Evolutionary conservation across 129 eudicot genomes (phyloP), one percentile per base, ranked within the genome.

Genomic region (Solidago caesia): DNA sequence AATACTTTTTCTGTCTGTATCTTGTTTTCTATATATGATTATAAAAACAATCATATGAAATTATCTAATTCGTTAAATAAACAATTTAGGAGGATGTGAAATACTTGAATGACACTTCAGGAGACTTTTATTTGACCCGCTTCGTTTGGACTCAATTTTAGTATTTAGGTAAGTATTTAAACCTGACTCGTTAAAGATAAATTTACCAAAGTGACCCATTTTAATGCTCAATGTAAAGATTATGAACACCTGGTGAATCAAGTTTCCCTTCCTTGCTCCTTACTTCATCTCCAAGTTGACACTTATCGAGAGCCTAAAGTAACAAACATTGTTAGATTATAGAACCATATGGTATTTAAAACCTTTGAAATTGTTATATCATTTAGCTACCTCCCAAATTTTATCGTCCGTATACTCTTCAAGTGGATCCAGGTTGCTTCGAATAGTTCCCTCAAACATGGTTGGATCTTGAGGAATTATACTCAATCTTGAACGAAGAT

Each of bases 391-490:
- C 96, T 92, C 98, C 98, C 98, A 92, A 79, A 92, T 92, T 63
- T 87, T 84, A 6, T 92, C 92, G 16, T 92, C 98, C 11, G 92
- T 29, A 60, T 92, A 80, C 81, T 92, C 98, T 80, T 88, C 96
- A 52, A 92, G 98, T 7, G 98, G 98, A 74, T 92, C 98, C 67
- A 92, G 68, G 80, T 92, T 92, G 75, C 85, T 84, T 71, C 98
- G 87, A 4, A 89, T 80, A 11, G 90, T 87, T 47, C 96, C 96
- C 75, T 86, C 98, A 75, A 92, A 92, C 96, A 92, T 92, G 87
- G 96, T 92, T 45, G 98, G 96, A 77, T 92, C 97, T 77, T 92
- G 96, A 1, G 94, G 97, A 71, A 92, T 92, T 63, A 92, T 92
- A 81, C 95, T 92, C 67, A 92, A 75, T 69, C 84, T 84, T 25